These are phyloP conservation scores for Eutypella sp. DNA, from an alignment of 2,329 filamentous ascomycete genomes.

Conservation along the genomic window DNA sequence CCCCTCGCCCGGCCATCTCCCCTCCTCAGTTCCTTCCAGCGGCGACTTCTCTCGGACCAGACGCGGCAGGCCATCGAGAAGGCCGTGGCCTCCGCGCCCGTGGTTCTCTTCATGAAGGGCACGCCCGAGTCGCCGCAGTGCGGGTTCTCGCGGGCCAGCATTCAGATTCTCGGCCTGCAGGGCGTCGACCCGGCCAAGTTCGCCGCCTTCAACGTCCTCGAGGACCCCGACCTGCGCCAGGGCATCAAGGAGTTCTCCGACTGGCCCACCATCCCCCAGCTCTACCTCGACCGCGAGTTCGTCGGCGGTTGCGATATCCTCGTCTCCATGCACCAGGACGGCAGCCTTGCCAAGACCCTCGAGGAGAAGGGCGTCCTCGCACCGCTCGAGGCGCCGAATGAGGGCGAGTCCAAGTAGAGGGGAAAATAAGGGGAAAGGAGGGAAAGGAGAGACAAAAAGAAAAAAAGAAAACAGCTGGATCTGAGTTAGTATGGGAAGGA, in stretches of 20 bases:
- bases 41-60: slow-evolving; percentile 73
- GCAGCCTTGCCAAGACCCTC: slow-evolving; percentile 83
- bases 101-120: slow-evolving; percentile 99
- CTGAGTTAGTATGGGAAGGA: too few species aligned
- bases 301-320: slow-evolving; percentile 97
- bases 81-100: slow-evolving; percentile 79
- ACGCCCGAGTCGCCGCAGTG: slow-evolving; percentile 95
- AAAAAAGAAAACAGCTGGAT: too few species aligned
- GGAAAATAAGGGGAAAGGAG: slow-evolving; percentile 19
- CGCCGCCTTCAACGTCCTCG: slow-evolving; percentile 95
- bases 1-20: slow-evolving; percentile 15
- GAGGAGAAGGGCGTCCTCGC: slow-evolving; percentile 88
- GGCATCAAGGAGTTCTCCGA: slow-evolving; percentile 99
- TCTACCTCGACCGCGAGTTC: slow-evolving; percentile 95
- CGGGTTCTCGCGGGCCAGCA: slow-evolving; percentile 90
- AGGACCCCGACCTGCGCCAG: slow-evolving; percentile 72
- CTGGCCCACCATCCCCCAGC: slow-evolving; percentile 97
- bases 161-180: slow-evolving; percentile 91
- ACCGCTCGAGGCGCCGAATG: slow-evolving; percentile 47
- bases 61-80: slow-evolving; percentile 83
- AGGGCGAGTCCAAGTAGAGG: slow-evolving; percentile 1
- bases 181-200: slow-evolving; percentile 95
- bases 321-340: slow-evolving; percentile 95
- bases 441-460: slow-evolving; percentile 25
- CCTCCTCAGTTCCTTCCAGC: slow-evolving; percentile 32